Evolutionary conservation across 441 rosid species (phyloP).

Genomic region (Adansonia grandidieri): DNA sequence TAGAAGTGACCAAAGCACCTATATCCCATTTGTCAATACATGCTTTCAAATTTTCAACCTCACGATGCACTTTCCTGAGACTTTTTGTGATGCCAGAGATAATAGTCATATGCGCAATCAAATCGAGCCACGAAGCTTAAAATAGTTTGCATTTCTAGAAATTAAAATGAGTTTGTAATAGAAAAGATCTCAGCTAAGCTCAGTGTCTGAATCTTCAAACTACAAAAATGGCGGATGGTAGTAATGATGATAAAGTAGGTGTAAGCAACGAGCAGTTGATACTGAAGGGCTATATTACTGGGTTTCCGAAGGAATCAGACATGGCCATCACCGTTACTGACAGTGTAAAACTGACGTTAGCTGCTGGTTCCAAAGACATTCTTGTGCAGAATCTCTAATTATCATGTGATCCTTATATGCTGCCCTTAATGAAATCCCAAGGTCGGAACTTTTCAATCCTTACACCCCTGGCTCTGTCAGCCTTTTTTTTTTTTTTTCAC

Average conservation of each 20-base stretch:
- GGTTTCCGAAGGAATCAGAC: not conserved
- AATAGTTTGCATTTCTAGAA: not conserved
- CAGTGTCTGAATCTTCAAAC: not conserved
- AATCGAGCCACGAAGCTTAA: not conserved
- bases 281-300: not conserved
- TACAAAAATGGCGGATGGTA: not conserved
- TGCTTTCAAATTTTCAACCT: no score
- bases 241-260: not conserved
- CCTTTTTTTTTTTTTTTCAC: no score
- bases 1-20: no score
- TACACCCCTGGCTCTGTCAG: constrained; percentile 18
- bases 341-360: constrained; percentile 13
- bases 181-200: not conserved
- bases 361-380: constrained; percentile 17
- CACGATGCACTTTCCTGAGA: no score
- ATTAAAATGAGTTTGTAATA: not conserved
- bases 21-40: no score
- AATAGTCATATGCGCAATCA: not conserved
- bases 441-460: not conserved
- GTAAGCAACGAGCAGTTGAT: constrained; percentile 36
- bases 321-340: not conserved
- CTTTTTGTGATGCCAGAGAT: no score
- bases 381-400: constrained; percentile 41
- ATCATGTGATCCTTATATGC: constrained; percentile 40
- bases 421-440: constrained; percentile 31